These are phyloP conservation scores for Porcisia hertigi DNA, from an alignment of 208 protist species.

Conservation along the genomic window DNA sequence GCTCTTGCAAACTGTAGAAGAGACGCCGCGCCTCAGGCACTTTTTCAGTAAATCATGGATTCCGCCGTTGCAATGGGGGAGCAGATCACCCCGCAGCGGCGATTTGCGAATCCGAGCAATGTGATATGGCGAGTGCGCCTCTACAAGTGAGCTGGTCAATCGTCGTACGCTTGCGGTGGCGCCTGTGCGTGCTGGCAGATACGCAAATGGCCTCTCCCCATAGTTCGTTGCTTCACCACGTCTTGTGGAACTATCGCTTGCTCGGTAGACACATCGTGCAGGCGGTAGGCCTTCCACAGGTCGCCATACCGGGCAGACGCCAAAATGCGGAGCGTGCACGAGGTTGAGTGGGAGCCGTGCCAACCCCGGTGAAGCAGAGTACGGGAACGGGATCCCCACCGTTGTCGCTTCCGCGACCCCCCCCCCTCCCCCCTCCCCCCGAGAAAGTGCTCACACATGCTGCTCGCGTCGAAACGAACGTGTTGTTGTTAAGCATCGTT, in stretches of 20 bases:
- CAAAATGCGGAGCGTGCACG: constrained; percentile 12
- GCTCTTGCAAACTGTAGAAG: constrained; percentile 37
- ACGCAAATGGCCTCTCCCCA: neutral
- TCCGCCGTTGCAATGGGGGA: constrained; percentile 46
- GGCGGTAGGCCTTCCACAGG: constrained; percentile 24
- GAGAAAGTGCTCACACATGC: neutral
- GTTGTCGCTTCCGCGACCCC: neutral
- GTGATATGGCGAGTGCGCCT: neutral
- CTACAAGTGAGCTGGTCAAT: neutral
- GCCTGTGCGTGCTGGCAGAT: neutral
- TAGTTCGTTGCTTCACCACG: neutral
- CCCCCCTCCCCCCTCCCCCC: neutral
- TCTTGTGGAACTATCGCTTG: too few relatives aligned
- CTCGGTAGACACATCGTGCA: constrained; percentile 4
- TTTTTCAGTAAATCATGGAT: constrained; percentile 51
- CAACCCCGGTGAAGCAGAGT: neutral
- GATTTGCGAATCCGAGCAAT: neutral
- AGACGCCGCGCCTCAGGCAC: constrained; percentile 43
- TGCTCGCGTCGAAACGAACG: neutral
- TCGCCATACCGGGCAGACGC: constrained; percentile 22
- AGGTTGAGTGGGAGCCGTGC: neutral
- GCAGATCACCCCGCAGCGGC: constrained; percentile 29
- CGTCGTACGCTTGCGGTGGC: neutral
- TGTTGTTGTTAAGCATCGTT: neutral
- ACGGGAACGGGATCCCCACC: too few relatives aligned